Base-by-base conservation (phyloP, 169 alveolate species). In the Toxoplasma gondii region DNA sequence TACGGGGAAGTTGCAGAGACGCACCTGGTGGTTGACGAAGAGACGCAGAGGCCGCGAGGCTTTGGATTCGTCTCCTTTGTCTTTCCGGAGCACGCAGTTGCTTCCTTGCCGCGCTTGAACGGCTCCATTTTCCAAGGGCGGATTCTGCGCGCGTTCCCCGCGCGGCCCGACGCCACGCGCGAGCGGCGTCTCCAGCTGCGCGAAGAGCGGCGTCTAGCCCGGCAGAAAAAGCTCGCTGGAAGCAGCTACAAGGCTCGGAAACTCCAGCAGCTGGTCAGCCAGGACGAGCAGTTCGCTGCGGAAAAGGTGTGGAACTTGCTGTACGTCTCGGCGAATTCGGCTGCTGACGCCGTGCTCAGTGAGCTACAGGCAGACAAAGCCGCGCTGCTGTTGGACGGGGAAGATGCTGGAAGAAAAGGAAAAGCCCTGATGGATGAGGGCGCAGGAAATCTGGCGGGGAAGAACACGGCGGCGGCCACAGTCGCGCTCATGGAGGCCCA, bases 301-400 rank as follows among this genome's bases (percentile, higher is more conserved):
- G 92, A 98, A 98, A 90, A 98, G 97, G 98, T 98, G 41, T 99
- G 99, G 99, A 99, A 99, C 96, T 95, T 98, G 90, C 97, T 99
- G n/a, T 99, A 98, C 96, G 96, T 99, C 53, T 99, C 98, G 95
- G 99, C 98, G 36, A 98, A 98, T 95, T 96, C 99, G 10, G 99
- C 99, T 44, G 97, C 98, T 70, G 95, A 97, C 88, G 96, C 99
- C 22, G 97, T 98, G 54, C 95, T 99, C 49, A 96, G 95, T 41
- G 97, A 97, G 96, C 97, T 98, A 87, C 97, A 96, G 38, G 92
- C 98, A 41, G 93, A 95, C 70, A 97, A 98, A 87, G 98, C 97
- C 80, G 98, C 98, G 31, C 94, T 99, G 80, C 94, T 98, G 91
- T 97, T 96, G 94, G 97, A 97, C 92, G 96, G 95, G 58, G 96